phyloP scores from a whole-genome alignment of 108 stramenopile genomes.

The Cyclotella sp. region DNA sequence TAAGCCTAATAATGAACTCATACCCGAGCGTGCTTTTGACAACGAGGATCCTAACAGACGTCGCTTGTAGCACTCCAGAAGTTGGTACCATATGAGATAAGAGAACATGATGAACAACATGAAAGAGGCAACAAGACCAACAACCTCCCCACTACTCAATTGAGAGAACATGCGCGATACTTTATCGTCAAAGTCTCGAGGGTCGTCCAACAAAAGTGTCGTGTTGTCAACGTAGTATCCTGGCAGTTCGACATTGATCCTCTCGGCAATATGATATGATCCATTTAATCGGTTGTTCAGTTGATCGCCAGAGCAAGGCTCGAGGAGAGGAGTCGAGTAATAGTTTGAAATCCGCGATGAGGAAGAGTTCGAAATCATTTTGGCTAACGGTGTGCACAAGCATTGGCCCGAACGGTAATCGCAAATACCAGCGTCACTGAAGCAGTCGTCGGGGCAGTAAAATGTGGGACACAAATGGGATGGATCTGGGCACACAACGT shows the following conservation, averaged over 20 bases:
- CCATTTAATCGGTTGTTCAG: background rate
- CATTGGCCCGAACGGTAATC: conserved; percentile 74
- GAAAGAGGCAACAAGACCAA: conserved; percentile 54
- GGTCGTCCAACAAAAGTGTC: conserved; percentile 46
- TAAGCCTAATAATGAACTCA: conserved; percentile 32
- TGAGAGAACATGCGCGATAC: conserved; percentile 54
- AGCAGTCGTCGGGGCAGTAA: conserved; percentile 80
- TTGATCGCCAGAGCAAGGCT: conserved; percentile 41
- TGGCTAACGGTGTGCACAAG: conserved; percentile 56
- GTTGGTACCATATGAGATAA: conserved; percentile 36
- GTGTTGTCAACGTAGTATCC: conserved; percentile 54
- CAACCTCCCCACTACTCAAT: conserved; percentile 51
- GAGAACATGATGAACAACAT: conserved; percentile 42
- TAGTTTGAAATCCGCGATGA: conserved; percentile 35
- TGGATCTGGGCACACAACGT: conserved; percentile 76
- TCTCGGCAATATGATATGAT: conserved; percentile 36
- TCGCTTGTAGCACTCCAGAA: conserved; percentile 37
- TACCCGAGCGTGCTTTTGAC: conserved; percentile 34
- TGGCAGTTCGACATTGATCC: conserved; percentile 46
- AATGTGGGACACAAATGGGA: conserved; percentile 81
- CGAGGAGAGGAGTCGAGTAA: conserved; percentile 26
- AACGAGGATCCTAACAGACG: conserved; percentile 30
- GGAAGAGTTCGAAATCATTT: conserved; percentile 9
- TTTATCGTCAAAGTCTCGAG: conserved; percentile 50
- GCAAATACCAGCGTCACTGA: conserved; percentile 73